phyloP scores from a whole-genome alignment of 345 rosid species.

The Triadica sebifera region DNA sequence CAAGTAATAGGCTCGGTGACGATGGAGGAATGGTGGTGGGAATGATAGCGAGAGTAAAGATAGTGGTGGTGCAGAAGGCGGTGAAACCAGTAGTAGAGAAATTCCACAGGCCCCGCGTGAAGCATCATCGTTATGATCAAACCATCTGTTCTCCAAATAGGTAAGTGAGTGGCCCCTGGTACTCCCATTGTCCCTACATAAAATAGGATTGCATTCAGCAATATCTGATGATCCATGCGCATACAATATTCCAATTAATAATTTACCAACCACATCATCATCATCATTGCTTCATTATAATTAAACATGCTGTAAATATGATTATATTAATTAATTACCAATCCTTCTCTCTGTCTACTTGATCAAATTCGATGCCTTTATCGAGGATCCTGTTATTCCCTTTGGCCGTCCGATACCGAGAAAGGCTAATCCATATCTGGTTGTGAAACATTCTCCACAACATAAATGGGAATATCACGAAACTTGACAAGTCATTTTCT shows the following conservation, averaged over 20 bases:
- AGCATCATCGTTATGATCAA: conserved; percentile 39
- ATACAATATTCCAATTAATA: background rate
- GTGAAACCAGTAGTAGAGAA: conserved; percentile 81
- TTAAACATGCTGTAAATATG: no score
- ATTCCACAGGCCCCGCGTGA: conserved; percentile 80
- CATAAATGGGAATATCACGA: conserved; percentile 41
- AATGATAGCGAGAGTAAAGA: conserved; percentile 84
- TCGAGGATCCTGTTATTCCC: conserved; percentile 60
- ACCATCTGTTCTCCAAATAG: conserved; percentile 64
- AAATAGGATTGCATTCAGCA: conserved; percentile 51
- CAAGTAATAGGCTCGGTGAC: conserved; percentile 85
- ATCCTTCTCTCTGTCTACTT: conserved; percentile 63
- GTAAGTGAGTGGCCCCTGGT: conserved; percentile 38
- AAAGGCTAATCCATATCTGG: conserved; percentile 63
- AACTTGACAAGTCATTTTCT: conserved; percentile 32
- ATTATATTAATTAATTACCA: no score
- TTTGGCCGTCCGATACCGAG: conserved; percentile 59
- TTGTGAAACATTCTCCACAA: conserved; percentile 58
- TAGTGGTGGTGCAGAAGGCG: conserved; percentile 74
- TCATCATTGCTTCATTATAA: background rate
- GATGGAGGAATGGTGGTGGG: conserved; percentile 89
- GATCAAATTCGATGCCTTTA: conserved; percentile 69
- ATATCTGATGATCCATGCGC: conserved; percentile 72
- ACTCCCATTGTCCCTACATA: conserved; percentile 23
- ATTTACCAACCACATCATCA: background rate